Base-by-base conservation (phyloP, 257 asterid species). In the Lantana camara region DNA sequence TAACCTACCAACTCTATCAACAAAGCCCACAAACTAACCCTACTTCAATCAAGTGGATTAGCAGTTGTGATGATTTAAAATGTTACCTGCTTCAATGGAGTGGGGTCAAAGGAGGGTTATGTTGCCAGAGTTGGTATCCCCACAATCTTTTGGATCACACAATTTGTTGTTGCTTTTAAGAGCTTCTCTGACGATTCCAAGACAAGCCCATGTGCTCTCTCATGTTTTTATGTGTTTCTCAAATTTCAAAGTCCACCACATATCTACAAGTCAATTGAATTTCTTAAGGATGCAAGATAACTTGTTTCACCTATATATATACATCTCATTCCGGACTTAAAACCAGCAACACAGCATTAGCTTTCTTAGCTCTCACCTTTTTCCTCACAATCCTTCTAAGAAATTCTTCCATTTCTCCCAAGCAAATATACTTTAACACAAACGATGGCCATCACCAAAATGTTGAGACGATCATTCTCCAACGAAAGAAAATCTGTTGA, bases 161-260 rank as follows among this genome's bases (percentile, higher is more conserved):
- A n/a, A n/a, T n/a, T n/a, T n/a, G n/a, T n/a, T n/a, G n/a, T n/a
- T n/a, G n/a, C n/a, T n/a, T n/a, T n/a, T n/a, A n/a, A n/a, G n/a
- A n/a, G n/a, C n/a, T n/a, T 35, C 1, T 35, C 11, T 34, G 27
- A 48, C 16, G 42, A 61, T 62, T 45, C 22, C 35, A 47, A 57
- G 63, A 67, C 77, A 63, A 50, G 57, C 57, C 64, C 77, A 73
- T 73, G 79, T 70, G 73, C 41, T 58, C 57, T 35, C 11, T 68
- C 60, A 60, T 59, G 74, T 62, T 60, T 66, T 62, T n/a, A n/a
- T 44, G 11, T 63, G 67, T 59, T 60, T 55, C 42, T 13, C 56
- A 45, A 35, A 9, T 27, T 41, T 51, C 63, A 10, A 50, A 57
- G 15, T 19, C 60, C 20, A 54, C 60, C 71, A 47, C 67, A 35